phyloP scores from a whole-genome alignment of 768 basidiomycete genomes.

The Russula dissimulans region DNA sequence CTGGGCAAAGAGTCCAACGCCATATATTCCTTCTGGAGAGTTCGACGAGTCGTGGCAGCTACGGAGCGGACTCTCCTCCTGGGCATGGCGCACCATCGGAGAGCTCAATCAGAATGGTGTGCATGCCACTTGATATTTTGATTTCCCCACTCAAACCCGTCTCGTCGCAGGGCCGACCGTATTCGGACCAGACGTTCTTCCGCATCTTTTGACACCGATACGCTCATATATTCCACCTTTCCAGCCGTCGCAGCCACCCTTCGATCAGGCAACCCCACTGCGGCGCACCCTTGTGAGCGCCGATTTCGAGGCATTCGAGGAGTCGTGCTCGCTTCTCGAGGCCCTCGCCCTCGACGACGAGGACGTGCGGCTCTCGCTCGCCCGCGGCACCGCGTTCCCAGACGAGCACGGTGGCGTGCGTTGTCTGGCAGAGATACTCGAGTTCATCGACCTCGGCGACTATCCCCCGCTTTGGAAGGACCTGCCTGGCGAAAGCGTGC shows the following conservation, averaged over 20 bases:
- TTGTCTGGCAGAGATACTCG: conserved; percentile 54
- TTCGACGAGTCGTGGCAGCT: conserved; percentile 54
- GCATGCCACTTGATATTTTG: conserved; percentile 11
- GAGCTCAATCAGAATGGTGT: conserved; percentile 67
- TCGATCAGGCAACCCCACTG: conserved; percentile 33
- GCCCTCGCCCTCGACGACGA: conserved; percentile 71
- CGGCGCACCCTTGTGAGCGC: conserved; percentile 42
- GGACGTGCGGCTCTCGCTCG: conserved; percentile 63
- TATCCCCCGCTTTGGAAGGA: conserved; percentile 59
- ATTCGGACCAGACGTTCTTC: conserved; percentile 54
- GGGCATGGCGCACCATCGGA: conserved; percentile 71
- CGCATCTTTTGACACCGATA: conserved; percentile 51
- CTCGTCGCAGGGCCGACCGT: conserved; percentile 39
- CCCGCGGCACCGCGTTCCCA: conserved; percentile 52
- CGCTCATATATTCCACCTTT: conserved; percentile 52
- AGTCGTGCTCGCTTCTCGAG: conserved; percentile 67
- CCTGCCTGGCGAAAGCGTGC: conserved; percentile 38
- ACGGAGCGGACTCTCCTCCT: conserved; percentile 55
- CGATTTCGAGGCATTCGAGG: conserved; percentile 67
- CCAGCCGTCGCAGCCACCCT: conserved; percentile 30
- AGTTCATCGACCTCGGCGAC: conserved; percentile 65
- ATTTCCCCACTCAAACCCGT: not conserved
- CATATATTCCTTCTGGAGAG: conserved; percentile 24
- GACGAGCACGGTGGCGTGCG: conserved; percentile 46
- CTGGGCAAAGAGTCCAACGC: conserved; percentile 38